Evolutionary conservation across 2,329 filamentous ascomycete species (phyloP), one percentile per base, ranked within the genome.

Genomic region (Pestalotiopsis sp.): DNA sequence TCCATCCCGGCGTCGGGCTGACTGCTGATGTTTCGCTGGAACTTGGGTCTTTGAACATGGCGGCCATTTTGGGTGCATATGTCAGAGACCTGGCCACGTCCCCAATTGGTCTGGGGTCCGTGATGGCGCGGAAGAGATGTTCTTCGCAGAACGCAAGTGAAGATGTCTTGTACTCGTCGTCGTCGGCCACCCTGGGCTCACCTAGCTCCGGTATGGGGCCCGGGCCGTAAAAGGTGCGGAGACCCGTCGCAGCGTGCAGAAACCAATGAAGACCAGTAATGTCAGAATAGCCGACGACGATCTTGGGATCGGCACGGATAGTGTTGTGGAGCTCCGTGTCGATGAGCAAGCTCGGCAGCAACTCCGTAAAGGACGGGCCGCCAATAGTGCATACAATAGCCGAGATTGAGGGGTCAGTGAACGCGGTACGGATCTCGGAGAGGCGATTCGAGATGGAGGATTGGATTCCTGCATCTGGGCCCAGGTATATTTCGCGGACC

Each of bases 201-300:
- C 80, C 80, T 0, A 83, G 79, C 69, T 84, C 81, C 1, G 80
- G 74, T 61, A 83, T 76, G 2, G 78, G 73, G 3, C 79, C 76
- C 2, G 82, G 82, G 0, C 82, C 82, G 72, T 84, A 84, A 66
- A 83, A 84, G 4, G 82, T 83, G 56, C 81, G 80, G 45, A 84
- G 73, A 0, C 82, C 82, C 0, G 79, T 75, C 12, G 75, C 31
- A 1, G 77, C 77, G 69, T 80, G 69, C 41, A 84, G 72, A 63
- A 80, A 79, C 82, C 82, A 84, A 73, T 84, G 82, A 45, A 84
- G 68, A 40, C 78, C 76, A 1, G 80, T 81, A 66, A 83, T 83
- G 67, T 84, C 82, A 1, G 80, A 82, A 67, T 77, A 82, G 1
- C 82, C 82, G 17, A 83, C 77, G 1, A 84, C 75, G 23, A 84